Evolutionary conservation across 2,329 filamentous ascomycete species (phyloP).

Genomic region (Volutella citrinella): DNA sequence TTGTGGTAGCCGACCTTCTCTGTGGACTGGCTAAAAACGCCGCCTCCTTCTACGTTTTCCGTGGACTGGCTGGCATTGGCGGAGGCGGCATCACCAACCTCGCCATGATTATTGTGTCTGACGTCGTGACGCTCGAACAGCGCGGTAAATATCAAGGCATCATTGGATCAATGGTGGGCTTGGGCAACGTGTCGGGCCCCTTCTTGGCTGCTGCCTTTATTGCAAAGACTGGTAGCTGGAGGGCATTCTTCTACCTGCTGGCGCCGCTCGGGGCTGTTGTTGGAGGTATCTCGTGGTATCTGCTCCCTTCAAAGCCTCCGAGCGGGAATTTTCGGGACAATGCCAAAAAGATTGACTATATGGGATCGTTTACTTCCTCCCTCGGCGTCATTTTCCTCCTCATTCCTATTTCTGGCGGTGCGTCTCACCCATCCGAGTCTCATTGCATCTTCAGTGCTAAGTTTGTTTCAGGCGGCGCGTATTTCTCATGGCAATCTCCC

Average conservation of each 20-base stretch:
- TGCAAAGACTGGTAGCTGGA: slow-evolving; percentile 36
- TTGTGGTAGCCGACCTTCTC: slow-evolving; percentile 55
- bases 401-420: slow-evolving; percentile 60
- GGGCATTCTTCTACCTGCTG: slow-evolving; percentile 46
- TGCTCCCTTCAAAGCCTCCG: slow-evolving; percentile 49
- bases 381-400: slow-evolving; percentile 57
- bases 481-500: slow-evolving; percentile 58
- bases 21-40: slow-evolving; percentile 56
- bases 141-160: slow-evolving; percentile 54
- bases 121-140: slow-evolving; percentile 56
- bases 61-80: slow-evolving; percentile 59
- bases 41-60: slow-evolving; percentile 59
- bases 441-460: no score
- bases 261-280: slow-evolving; percentile 46
- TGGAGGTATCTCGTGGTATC: slow-evolving; percentile 43
- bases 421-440: slow-evolving; percentile 1
- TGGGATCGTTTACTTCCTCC: slow-evolving; percentile 52
- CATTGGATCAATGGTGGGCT: slow-evolving; percentile 36
- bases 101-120: slow-evolving; percentile 60
- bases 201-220: slow-evolving; percentile 42
- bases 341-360: slow-evolving; percentile 56
- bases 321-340: slow-evolving; percentile 45
- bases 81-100: slow-evolving; percentile 59
- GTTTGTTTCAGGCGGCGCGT: slow-evolving; percentile 27
- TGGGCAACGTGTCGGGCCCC: slow-evolving; percentile 41